Base-by-base conservation (phyloP, 164 flowering plant genomes). In the Pachysandra terminalis region DNA sequence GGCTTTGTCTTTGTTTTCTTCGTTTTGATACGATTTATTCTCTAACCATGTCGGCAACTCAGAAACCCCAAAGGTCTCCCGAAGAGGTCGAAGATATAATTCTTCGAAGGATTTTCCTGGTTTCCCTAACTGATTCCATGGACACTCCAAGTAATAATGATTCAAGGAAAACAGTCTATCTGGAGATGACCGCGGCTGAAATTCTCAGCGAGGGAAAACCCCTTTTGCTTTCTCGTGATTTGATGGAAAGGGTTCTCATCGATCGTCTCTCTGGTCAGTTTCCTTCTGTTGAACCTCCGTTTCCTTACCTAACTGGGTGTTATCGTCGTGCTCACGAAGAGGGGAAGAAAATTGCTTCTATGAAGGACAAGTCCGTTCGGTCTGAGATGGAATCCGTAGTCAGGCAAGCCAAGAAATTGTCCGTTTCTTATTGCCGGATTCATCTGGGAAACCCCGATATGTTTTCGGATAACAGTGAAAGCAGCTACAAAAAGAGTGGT, bases 121-220 rank as follows among this genome's bases (percentile, higher is more conserved):
- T 90, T 0, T 68, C 97, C 5, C 81, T 96, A 9, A 66, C 73
- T 10, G 90, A 81, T 37, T 69, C 88, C 0, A 77, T 68, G 75
- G 81, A 73, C 3, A 69, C 69, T 27, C 7, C 37, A 32, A 7
- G 37, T 32, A 32, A n/a, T n/a, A n/a, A 32, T 7, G 91, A 90
- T 66, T 59, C 86, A 0, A 68, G 85, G 7, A 32, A 7, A 45
- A 57, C 85, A 41, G 87, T 85, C 3, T 96, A 90, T 71, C 65
- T 96, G 19, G 96, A 96, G 74, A 68, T 81, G 81, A 85, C 93
- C 3, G 98, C 99, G 0, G 99, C 98, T 0, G 97, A 96, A 72
- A 72, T 96, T 69, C 81, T 92, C 59, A 89, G 97, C 76, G 99
- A 96, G 72, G 90, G 90, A 7, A 78, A 72, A 57, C 84, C 83